Percentiles rank a stretch among this genome's conserved stretches.
Conservation (phyloP, 805 yeast genomes). For the Metschnikowia cerradonensis region DNA sequence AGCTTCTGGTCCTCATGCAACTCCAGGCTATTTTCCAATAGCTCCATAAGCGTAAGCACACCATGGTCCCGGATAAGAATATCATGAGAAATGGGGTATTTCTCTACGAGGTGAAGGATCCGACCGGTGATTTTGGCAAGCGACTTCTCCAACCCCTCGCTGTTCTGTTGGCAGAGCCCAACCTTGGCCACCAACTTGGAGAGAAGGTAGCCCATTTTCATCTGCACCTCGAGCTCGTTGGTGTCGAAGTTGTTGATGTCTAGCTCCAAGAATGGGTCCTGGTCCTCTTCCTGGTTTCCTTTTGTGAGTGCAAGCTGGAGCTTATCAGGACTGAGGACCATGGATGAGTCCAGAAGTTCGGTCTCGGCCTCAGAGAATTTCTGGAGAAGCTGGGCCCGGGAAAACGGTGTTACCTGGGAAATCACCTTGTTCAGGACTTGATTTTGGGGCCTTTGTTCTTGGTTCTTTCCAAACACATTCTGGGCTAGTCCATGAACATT, state of each 20-base stretch:
- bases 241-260: slow-evolving; percentile 39
- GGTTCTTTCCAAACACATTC: too few species aligned
- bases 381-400: slow-evolving; percentile 27
- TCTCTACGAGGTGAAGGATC: slow-evolving; percentile 35
- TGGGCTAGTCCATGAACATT: background rate
- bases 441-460: too few species aligned
- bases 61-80: slow-evolving; percentile 41
- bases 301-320: background rate
- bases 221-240: slow-evolving; percentile 38
- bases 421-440: too few species aligned
- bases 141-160: slow-evolving; percentile 28
- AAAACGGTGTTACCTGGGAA: slow-evolving; percentile 1
- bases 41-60: slow-evolving; percentile 34
- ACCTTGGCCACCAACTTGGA: slow-evolving; percentile 30
- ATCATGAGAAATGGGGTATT: slow-evolving; percentile 38
- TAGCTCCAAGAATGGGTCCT: slow-evolving; percentile 37
- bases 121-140: slow-evolving; percentile 35
- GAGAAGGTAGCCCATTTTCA: slow-evolving; percentile 36
- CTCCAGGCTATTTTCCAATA: slow-evolving; percentile 34
- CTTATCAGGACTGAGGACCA: background rate
- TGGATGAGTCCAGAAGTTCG: background rate
- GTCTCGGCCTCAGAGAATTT: slow-evolving; percentile 26
- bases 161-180: slow-evolving; percentile 26
- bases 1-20: slow-evolving; percentile 26
- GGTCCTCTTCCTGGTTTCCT: background rate